Evolutionary conservation across 441 rosid species (phyloP).

Genomic region (Manihot esculenta): DNA sequence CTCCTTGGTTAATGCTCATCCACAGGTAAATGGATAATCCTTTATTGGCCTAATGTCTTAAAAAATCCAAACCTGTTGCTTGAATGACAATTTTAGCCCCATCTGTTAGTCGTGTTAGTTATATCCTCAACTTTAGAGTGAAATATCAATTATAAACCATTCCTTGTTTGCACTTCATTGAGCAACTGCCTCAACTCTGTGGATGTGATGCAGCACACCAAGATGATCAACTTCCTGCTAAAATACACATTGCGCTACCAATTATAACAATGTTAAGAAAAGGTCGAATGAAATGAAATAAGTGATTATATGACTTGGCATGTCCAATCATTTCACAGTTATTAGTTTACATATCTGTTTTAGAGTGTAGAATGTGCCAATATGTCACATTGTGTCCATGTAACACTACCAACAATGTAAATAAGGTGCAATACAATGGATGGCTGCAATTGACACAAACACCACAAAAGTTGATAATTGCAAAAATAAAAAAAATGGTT

Average conservation of each 20-base stretch:
- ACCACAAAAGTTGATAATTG: too few relatives aligned
- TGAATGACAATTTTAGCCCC: background rate
- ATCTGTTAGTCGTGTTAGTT: background rate
- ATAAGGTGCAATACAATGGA: background rate
- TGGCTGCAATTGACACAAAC: background rate
- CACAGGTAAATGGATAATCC: constrained; percentile 58
- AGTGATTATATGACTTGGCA: background rate
- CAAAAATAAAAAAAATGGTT: too few relatives aligned
- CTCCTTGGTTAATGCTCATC: constrained; percentile 75
- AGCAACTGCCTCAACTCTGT: background rate
- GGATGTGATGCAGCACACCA: background rate
- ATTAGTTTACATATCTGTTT: background rate
- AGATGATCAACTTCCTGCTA: background rate
- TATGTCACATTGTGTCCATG: background rate
- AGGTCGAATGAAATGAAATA: background rate
- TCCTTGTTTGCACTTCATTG: background rate
- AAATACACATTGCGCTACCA: background rate
- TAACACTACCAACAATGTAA: background rate
- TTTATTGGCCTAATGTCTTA: background rate
- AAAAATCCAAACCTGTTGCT: background rate
- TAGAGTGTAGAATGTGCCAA: background rate
- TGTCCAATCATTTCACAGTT: background rate
- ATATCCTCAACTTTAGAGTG: background rate
- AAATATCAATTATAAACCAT: background rate
- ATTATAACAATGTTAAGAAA: background rate